Base-by-base conservation (phyloP, 2,329 filamentous ascomycete species). In the Leptographium galeiforme region DNA sequence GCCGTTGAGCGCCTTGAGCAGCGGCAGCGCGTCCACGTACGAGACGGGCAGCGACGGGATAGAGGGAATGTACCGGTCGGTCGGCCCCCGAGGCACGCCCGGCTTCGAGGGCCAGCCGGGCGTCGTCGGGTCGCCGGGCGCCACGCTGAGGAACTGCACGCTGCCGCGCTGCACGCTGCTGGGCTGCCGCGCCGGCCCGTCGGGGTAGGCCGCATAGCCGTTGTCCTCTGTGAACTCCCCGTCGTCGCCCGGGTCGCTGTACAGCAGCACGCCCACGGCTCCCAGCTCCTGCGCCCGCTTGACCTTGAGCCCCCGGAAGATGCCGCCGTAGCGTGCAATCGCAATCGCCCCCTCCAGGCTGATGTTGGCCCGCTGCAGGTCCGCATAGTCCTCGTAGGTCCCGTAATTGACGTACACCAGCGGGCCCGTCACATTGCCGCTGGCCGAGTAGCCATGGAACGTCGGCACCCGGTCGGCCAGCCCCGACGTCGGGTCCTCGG, bases 401-500 rank as follows among this genome's bases (percentile, higher is more conserved):
- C 90, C 91, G 63, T 93, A 95, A 68, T 96, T 96, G 65, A 87
- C 89, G 63, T 85, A 97, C 36, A 95, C 87, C 59, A 87, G 93
- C 14, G 81, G 79, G 3, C 81, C 89, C 0, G 91, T 96, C 48
- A 94, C 91, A 66, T 97, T 95, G 33, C 91, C 91, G 56, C 76
- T 90, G 6, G 89, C 89, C 5, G 89, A 95, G 67, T 96, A 97
- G 52, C 91, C 93, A 64, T 97, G 91, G 71, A 97, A 97, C 0
- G 85, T 91, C 1, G 91, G 89, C 30, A 97, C 77, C 34, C 88
- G 76, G 61, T 89, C 78, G 11, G 77, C 68, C 47, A 89, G 72
- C 25, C 81, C 77, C 18, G 82, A 89, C 0, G 89, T 94, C 4
- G 82, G 78, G 65, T 98, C 93, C 51, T 95, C 84, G 0, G 88